Conservation (phyloP, 495 filamentous ascomycete species). For the Aspergillus campestris region DNA sequence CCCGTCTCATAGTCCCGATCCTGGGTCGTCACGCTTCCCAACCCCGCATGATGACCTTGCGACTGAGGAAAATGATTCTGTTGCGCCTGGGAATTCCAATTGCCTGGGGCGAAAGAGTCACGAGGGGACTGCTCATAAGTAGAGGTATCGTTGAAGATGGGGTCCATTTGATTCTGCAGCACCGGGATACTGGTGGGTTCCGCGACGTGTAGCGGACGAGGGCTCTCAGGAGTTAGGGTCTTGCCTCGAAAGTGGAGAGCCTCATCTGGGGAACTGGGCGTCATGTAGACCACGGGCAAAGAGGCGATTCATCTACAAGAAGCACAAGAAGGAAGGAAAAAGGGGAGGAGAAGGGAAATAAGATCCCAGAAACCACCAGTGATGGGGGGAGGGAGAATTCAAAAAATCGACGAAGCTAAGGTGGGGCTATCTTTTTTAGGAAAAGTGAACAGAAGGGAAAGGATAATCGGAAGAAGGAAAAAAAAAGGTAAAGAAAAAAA, state of each 20-base stretch:
- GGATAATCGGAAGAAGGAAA: constrained; percentile 1
- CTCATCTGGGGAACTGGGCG: constrained; percentile 53
- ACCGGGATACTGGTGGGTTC: constrained; percentile 64
- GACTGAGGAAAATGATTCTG: constrained; percentile 15
- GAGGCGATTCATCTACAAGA: constrained; percentile 39
- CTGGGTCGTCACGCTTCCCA: constrained; percentile 12
- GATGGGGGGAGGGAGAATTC: constrained; percentile 5
- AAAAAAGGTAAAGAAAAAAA: background rate
- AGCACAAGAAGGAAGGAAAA: constrained; percentile 1
- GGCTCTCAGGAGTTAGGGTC: constrained; percentile 63
- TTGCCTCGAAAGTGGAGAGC: constrained; percentile 58
- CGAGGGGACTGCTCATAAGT: constrained; percentile 32
- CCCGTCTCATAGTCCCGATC: constrained; percentile 10
- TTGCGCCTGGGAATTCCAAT: constrained; percentile 3
- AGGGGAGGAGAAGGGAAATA: constrained; percentile 7
- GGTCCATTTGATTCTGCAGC: constrained; percentile 65
- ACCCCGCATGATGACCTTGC: constrained; percentile 15
- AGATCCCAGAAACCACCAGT: constrained; percentile 4
- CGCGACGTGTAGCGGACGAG: constrained; percentile 60
- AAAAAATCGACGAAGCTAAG: constrained; percentile 17
- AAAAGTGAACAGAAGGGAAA: constrained; percentile 10
- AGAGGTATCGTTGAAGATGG: constrained; percentile 59
- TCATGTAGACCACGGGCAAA: constrained; percentile 45
- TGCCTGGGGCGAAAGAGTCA: constrained; percentile 8
- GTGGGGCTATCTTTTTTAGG: constrained; percentile 19